A percentile compares a stretch with the other conserved stretches of the same genome.
Evolutionary conservation across 73 alveolate genomes (phyloP).

Genomic region (Paramecium sexaurelia): DNA sequence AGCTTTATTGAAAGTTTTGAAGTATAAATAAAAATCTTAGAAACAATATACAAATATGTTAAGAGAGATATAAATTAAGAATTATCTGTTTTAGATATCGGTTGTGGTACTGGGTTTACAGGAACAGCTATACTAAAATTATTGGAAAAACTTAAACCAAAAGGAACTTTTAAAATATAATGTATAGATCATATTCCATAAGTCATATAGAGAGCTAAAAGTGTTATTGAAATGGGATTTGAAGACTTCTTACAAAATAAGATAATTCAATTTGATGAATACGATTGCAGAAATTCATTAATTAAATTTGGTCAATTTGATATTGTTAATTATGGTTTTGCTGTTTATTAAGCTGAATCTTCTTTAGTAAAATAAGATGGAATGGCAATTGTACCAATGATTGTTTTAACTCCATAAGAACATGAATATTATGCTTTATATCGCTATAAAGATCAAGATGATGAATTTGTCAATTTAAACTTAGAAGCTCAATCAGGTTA

Average conservation of each 20-base stretch:
- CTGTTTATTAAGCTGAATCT: background rate
- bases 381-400: background rate
- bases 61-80: background rate
- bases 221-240: background rate
- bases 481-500: constrained; percentile 32
- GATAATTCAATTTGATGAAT: background rate
- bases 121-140: background rate
- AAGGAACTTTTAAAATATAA: background rate
- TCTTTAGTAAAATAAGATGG: background rate
- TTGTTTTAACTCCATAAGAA: background rate
- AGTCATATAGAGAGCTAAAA: background rate
- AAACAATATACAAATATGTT: background rate
- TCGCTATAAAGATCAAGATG: background rate
- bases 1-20: constrained; percentile 45
- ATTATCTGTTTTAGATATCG: background rate
- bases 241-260: constrained; percentile 1
- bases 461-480: background rate
- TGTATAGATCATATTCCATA: constrained; percentile 24
- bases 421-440: constrained; percentile 23
- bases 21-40: background rate
- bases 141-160: background rate
- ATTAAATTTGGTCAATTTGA: constrained; percentile 20
- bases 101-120: constrained; percentile 51
- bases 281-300: background rate
- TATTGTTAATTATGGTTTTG: constrained; percentile 35